Conservation (phyloP, 2,329 filamentous ascomycete genomes). For the Lasiodiplodia citricola region DNA sequence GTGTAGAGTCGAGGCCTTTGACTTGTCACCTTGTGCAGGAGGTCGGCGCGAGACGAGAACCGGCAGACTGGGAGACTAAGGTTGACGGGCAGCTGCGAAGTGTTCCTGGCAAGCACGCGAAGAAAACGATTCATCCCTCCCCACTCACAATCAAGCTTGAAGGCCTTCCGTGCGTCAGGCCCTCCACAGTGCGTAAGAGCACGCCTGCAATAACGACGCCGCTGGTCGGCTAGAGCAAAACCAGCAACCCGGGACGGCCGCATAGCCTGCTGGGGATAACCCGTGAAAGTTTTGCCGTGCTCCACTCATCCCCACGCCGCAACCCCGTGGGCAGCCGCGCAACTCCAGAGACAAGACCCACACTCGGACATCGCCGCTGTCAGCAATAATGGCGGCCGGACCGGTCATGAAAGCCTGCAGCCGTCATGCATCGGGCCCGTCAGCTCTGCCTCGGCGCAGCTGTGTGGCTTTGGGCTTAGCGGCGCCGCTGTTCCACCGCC, state of each 20-base stretch:
- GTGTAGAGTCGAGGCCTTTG: background rate
- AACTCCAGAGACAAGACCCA: background rate
- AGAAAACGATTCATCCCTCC: background rate
- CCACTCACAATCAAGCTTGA: background rate
- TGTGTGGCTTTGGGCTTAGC: slow-evolving; percentile 19
- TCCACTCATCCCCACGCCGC: slow-evolving; percentile 1
- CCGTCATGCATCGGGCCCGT: slow-evolving; percentile 2
- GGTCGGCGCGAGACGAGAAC: slow-evolving; percentile 1
- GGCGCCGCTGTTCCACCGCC: background rate
- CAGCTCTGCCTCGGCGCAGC: background rate
- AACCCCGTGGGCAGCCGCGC: slow-evolving; percentile 11
- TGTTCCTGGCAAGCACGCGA: no score
- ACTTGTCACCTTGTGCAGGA: background rate
- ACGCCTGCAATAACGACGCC: background rate
- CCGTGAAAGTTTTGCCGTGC: background rate
- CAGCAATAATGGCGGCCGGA: no score
- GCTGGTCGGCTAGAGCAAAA: slow-evolving; percentile 8
- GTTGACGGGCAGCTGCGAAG: background rate
- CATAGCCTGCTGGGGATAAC: slow-evolving; percentile 8
- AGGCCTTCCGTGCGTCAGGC: background rate
- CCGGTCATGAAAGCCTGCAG: background rate
- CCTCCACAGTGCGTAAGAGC: background rate
- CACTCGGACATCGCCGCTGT: slow-evolving; percentile 15
- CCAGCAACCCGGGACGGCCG: slow-evolving; percentile 19
- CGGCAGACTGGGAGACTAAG: slow-evolving; percentile 3